Evolutionary conservation across 2,329 filamentous ascomycete genomes (phyloP).

Genomic region (Colletotrichum destructivum): DNA sequence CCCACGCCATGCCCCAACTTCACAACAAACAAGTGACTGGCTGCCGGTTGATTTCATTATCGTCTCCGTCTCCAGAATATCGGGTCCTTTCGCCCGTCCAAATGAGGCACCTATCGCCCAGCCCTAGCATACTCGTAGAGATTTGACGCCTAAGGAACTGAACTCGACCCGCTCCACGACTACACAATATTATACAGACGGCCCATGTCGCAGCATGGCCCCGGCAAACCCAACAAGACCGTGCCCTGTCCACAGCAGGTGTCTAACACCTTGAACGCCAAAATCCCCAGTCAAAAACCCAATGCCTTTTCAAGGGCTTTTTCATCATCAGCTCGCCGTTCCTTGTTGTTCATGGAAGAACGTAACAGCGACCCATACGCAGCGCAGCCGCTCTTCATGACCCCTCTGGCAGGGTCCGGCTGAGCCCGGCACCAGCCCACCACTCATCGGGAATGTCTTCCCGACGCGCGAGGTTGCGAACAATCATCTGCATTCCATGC

Average conservation of each 20-base stretch:
- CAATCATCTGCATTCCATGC: slow-evolving; percentile 79
- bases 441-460: slow-evolving; percentile 87
- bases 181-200: slow-evolving; percentile 38
- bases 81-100: slow-evolving; percentile 1
- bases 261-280: slow-evolving; percentile 19
- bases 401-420: slow-evolving; percentile 67
- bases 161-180: neutral
- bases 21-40: slow-evolving; percentile 1
- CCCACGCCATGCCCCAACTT: neutral
- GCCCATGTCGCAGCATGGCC: slow-evolving; percentile 3
- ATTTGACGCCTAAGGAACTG: neutral
- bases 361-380: neutral
- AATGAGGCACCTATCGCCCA: neutral
- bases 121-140: neutral
- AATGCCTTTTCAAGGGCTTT: neutral
- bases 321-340: slow-evolving; percentile 1
- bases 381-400: slow-evolving; percentile 43
- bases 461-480: slow-evolving; percentile 77
- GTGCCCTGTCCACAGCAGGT: slow-evolving; percentile 1
- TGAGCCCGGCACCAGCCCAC: slow-evolving; percentile 82
- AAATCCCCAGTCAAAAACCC: neutral
- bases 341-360: slow-evolving; percentile 6
- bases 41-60: neutral
- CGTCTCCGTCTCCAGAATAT: neutral
- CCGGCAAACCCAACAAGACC: slow-evolving; percentile 1